phyloP scores from a whole-genome alignment of 2,329 filamentous ascomycete species.

The Fusarium udum region DNA sequence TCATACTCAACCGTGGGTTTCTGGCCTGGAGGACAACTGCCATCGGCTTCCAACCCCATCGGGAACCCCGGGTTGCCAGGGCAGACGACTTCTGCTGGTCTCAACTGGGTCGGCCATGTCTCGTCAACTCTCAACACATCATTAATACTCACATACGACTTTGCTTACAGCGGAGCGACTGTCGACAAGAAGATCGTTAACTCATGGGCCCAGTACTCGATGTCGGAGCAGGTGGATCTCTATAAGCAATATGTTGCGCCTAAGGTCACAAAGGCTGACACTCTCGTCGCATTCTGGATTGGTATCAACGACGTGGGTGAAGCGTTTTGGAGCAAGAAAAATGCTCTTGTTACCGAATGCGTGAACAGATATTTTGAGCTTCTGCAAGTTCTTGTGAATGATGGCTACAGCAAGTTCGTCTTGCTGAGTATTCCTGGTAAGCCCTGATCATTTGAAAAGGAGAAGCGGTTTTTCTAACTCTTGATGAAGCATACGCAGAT shows the following conservation, averaged over 20 bases:
- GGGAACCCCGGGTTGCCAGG: constrained; percentile 30
- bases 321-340: constrained; percentile 28
- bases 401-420: constrained; percentile 22
- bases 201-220: constrained; percentile 27
- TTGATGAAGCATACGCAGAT: constrained; percentile 6
- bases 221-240: constrained; percentile 29
- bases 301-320: constrained; percentile 38
- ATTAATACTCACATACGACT: constrained; percentile 31
- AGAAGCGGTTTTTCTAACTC: background rate
- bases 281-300: constrained; percentile 32
- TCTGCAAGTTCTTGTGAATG: constrained; percentile 11
- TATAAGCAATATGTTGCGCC: constrained; percentile 31
- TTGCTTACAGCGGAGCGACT: constrained; percentile 34
- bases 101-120: constrained; percentile 36
- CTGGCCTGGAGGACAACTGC: constrained; percentile 25
- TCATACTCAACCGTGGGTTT: constrained; percentile 35
- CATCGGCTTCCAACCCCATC: constrained; percentile 19
- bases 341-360: constrained; percentile 19
- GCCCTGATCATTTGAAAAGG: fast-evolving
- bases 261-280: background rate
- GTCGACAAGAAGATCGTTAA: constrained; percentile 35
- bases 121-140: constrained; percentile 29
- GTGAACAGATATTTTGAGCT: constrained; percentile 32
- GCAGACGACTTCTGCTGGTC: constrained; percentile 30
- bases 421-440: constrained; percentile 21